Conservation (phyloP, 345 rosid genomes). For the Pugionium dolabratum region DNA sequence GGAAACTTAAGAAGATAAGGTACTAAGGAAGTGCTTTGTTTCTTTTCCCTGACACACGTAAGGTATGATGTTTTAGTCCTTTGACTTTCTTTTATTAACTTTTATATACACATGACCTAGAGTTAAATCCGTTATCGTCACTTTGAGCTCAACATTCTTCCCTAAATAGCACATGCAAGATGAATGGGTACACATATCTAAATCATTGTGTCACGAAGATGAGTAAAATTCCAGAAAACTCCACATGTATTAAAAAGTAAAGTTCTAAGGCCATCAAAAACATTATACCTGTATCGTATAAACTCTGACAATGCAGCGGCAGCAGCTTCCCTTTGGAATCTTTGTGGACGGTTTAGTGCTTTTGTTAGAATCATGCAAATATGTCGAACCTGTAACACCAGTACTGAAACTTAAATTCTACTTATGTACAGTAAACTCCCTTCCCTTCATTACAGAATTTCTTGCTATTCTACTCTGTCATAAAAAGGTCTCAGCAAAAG, state of each 20-base stretch:
- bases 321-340: slow-evolving; percentile 91
- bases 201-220: neutral
- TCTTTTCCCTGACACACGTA: slow-evolving; percentile 1
- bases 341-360: slow-evolving; percentile 66
- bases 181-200: neutral
- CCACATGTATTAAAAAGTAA: neutral
- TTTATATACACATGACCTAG: slow-evolving; percentile 18
- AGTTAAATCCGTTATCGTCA: neutral
- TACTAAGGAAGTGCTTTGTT: slow-evolving; percentile 16
- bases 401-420: slow-evolving; percentile 24
- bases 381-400: slow-evolving; percentile 64
- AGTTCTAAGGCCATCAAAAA: slow-evolving; percentile 4
- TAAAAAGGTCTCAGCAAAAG: slow-evolving; percentile 4
- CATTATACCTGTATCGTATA: slow-evolving; percentile 71
- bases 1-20: slow-evolving; percentile 15
- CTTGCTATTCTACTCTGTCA: slow-evolving; percentile 1
- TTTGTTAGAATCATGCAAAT: slow-evolving; percentile 74
- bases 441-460: slow-evolving; percentile 12
- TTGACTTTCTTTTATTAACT: slow-evolving; percentile 6
- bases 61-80: slow-evolving; percentile 14
- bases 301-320: slow-evolving; percentile 97
- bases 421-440: slow-evolving; percentile 11
- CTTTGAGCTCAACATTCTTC: slow-evolving; percentile 12
- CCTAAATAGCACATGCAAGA: slow-evolving; percentile 8
- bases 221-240: slow-evolving; percentile 7